Base-by-base conservation (phyloP, 2,329 filamentous ascomycete genomes). In the Cyanodermella asteris region DNA sequence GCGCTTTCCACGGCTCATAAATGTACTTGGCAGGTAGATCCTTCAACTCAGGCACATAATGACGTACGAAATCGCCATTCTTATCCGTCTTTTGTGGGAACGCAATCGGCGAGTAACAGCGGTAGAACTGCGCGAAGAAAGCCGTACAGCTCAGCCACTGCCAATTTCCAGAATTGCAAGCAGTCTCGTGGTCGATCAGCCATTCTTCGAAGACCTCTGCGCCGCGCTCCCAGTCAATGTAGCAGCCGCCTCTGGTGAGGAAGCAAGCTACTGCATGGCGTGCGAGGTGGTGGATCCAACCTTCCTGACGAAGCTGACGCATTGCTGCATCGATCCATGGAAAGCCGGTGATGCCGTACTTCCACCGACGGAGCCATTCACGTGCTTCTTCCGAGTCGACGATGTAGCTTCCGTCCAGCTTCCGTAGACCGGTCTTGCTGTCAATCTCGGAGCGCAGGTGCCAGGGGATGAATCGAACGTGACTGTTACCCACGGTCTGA, bases 261-360 rank as follows among this genome's bases (percentile, higher is more conserved):
- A 82, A 82, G 41, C 73, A 81, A 0, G 75, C 75, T 0, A 82
- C 68, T n/a, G 68, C 62, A 43, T 82, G 75, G 1, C 75, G 61
- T 3, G 73, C 75, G 0, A 81, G 56, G 41, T 82, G 75, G 40
- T 82, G 74, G 6, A 81, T 76, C 74, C 74, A 82, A 15, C 75
- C 75, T 41, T 80, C 73, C 2, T 54, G 42, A 9, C 58, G 54
- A 9, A 82, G 54, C 43, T 81, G 74, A 1, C 73, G 63, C 75
- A 82, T 81, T 20, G 81, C 53, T 0, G 72, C 73, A 38, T 82
- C 75, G 35, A 82, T 78, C 64, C 71, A 81, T 0, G 75, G 75
- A 32, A 81, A 81, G 0, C 75, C 75, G 0, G 75, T 82, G 13
- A 55, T 49, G 2, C 74, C 75, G 17, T 56, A 42, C 38, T 64